Conservation (phyloP, 2,329 filamentous ascomycete species). For the Cadophora sp. region DNA sequence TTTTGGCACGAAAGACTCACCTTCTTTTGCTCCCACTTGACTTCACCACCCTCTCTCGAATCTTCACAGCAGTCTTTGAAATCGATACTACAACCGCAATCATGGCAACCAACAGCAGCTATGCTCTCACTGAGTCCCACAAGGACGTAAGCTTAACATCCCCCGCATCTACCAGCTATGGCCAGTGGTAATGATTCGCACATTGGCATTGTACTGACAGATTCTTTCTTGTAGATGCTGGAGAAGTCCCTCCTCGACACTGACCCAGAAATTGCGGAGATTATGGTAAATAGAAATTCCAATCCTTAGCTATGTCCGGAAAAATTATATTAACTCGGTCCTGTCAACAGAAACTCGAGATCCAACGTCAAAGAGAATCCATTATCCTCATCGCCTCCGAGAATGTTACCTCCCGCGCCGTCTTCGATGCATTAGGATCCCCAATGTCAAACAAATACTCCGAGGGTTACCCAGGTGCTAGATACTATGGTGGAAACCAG, state of each 20-base stretch:
- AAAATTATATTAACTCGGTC: background rate
- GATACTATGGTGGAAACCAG: constrained; percentile 99
- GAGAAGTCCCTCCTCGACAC: constrained; percentile 91
- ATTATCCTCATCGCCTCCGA: constrained; percentile 99
- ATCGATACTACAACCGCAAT: constrained; percentile 19
- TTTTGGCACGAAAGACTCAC: constrained; percentile 14
- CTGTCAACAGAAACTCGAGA: constrained; percentile 75
- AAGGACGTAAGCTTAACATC: constrained; percentile 22
- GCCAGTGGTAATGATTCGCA: background rate
- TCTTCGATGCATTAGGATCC: constrained; percentile 95
- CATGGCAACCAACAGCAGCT: constrained; percentile 29
- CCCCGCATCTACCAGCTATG: background rate
- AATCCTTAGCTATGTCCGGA: background rate
- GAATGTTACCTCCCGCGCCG: constrained; percentile 98
- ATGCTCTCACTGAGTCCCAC: constrained; percentile 29
- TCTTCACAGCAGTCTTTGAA: background rate
- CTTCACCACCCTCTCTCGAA: background rate
- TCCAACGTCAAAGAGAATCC: constrained; percentile 96
- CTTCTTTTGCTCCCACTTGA: background rate
- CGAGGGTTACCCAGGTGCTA: constrained; percentile 95
- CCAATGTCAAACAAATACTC: constrained; percentile 99
- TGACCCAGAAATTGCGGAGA: constrained; percentile 92
- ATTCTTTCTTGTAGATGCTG: constrained; percentile 74
- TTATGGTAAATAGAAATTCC: constrained; percentile 77
- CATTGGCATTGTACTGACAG: constrained; percentile 34